A percentile compares a stretch with the other conserved stretches of the same genome.
phyloP scores from a whole-genome alignment of 2,329 filamentous ascomycete genomes.

The Colletotrichum sp. region DNA sequence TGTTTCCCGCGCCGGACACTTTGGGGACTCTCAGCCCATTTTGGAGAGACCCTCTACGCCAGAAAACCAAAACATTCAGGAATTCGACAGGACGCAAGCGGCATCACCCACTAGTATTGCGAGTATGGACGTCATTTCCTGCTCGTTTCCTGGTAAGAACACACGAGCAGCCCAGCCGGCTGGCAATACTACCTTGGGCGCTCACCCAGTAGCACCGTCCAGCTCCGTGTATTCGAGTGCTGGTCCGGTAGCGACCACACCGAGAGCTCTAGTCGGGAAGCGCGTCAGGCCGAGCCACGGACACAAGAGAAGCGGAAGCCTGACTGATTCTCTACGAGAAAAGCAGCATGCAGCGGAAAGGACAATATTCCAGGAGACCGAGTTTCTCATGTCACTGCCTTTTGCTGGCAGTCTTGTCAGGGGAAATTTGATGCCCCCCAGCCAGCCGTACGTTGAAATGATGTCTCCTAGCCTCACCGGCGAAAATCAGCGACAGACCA shows the following conservation, averaged over 20 bases:
- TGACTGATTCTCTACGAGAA: constrained; percentile 77
- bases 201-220: constrained; percentile 58
- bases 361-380: constrained; percentile 53
- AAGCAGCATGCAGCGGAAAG: constrained; percentile 62
- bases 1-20: constrained; percentile 48
- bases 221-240: constrained; percentile 50
- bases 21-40: constrained; percentile 49
- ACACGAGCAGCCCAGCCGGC: constrained; percentile 37
- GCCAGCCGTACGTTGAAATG: constrained; percentile 78
- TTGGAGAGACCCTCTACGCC: constrained; percentile 53
- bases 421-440: constrained; percentile 82
- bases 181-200: constrained; percentile 46
- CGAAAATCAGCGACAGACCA: constrained; percentile 55
- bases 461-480: constrained; percentile 54
- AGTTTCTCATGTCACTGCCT: constrained; percentile 65
- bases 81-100: constrained; percentile 37
- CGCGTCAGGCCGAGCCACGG: constrained; percentile 59
- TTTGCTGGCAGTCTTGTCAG: constrained; percentile 86
- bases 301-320: constrained; percentile 87
- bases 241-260: constrained; percentile 61
- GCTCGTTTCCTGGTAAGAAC: constrained; percentile 64
- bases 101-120: constrained; percentile 61
- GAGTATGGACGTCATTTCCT: constrained; percentile 66
- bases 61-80: constrained; percentile 34
- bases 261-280: constrained; percentile 62